Evolutionary conservation across 345 rosid species (phyloP).

Genomic region (Dovyalis caffra): DNA sequence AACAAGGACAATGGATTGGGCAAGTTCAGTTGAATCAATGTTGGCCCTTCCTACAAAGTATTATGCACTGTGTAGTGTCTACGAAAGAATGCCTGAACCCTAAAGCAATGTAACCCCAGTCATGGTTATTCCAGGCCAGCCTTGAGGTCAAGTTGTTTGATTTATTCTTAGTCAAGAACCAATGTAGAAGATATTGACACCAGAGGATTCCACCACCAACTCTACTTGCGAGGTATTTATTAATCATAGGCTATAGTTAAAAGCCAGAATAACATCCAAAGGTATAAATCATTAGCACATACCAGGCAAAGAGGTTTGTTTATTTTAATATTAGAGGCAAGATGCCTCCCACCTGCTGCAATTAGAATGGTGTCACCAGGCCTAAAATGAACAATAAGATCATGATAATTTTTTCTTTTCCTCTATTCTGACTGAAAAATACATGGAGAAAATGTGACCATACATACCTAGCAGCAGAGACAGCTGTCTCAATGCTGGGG

Average conservation of each 20-base stretch:
- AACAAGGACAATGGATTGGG: not conserved
- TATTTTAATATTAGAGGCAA: constrained; percentile 79
- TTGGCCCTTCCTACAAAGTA: not conserved
- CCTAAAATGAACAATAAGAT: constrained; percentile 45
- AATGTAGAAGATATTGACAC: not conserved
- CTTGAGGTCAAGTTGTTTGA: not conserved
- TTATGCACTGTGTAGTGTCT: not conserved
- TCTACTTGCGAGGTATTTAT: not conserved
- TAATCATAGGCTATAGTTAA: not conserved
- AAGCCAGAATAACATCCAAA: not conserved
- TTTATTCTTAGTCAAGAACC: not conserved
- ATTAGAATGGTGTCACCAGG: constrained; percentile 95
- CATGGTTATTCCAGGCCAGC: not conserved
- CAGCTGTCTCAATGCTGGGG: constrained; percentile 69
- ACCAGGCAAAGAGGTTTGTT: constrained; percentile 94
- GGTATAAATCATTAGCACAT: constrained; percentile 25
- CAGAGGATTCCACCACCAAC: not conserved
- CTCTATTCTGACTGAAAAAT: not conserved
- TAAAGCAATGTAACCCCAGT: not conserved
- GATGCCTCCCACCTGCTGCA: constrained; percentile 76
- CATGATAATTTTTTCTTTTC: constrained; percentile 20
- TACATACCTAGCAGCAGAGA: constrained; percentile 88
- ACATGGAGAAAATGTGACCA: constrained; percentile 1
- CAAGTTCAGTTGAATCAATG: not conserved
- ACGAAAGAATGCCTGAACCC: too few species aligned